Conservation (phyloP, 176 grass and related monocot species). For the Thalia dealbata region DNA sequence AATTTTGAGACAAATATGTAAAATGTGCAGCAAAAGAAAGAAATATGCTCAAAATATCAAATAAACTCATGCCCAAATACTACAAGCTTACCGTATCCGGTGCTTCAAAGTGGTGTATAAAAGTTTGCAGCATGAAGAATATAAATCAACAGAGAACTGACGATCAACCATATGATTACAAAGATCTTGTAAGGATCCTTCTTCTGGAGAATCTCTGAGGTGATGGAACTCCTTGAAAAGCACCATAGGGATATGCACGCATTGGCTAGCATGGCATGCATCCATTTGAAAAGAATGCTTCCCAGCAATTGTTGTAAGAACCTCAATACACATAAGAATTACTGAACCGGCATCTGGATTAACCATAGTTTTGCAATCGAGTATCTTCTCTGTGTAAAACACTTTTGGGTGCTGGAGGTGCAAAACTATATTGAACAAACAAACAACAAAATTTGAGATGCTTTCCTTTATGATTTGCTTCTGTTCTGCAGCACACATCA, state of each 20-base stretch:
- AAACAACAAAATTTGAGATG: conserved; percentile 47
- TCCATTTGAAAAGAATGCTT: conserved; percentile 63
- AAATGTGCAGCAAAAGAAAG: neutral
- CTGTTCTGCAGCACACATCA: conserved; percentile 37
- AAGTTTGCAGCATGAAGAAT: conserved; percentile 90
- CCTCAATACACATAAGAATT: conserved; percentile 79
- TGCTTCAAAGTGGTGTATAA: conserved; percentile 67
- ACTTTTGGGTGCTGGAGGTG: conserved; percentile 65
- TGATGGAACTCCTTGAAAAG: conserved; percentile 74
- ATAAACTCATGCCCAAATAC: neutral
- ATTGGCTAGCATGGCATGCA: conserved; percentile 55
- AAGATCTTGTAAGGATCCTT: conserved; percentile 12
- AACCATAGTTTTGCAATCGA: conserved; percentile 14
- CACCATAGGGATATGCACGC: conserved; percentile 50
- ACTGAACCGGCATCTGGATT: conserved; percentile 59
- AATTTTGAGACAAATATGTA: neutral
- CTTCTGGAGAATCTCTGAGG: conserved; percentile 25
- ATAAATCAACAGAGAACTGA: conserved; percentile 66
- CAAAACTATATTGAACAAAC: conserved; percentile 70
- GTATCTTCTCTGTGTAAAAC: conserved; percentile 56
- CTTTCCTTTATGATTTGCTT: conserved; percentile 63
- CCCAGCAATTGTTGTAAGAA: conserved; percentile 64
- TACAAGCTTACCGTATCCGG: conserved; percentile 41
- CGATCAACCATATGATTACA: conserved; percentile 48
- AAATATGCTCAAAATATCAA: neutral